A percentile compares a stretch with the other conserved stretches of the same genome.
Conservation (phyloP, 2,329 filamentous ascomycete genomes). For the Blastomyces gilchristii region DNA sequence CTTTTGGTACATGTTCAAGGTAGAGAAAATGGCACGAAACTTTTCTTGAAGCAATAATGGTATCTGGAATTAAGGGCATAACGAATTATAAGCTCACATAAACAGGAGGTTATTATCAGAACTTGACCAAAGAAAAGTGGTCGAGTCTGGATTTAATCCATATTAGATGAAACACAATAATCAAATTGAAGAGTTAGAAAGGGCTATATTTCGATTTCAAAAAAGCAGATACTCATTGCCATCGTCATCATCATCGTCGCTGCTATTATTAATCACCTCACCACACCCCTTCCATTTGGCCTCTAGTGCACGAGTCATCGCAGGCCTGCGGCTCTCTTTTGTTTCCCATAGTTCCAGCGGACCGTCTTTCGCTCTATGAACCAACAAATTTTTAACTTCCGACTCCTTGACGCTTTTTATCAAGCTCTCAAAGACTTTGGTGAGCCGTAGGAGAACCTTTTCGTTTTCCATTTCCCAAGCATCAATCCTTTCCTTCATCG, state of each 20-base stretch:
- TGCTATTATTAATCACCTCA: not conserved
- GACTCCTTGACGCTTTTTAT: conserved; percentile 3
- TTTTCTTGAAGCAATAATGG: not conserved
- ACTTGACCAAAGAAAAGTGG: not conserved
- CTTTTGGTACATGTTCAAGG: not conserved
- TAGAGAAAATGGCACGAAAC: not conserved
- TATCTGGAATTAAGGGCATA: not conserved
- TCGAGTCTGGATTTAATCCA: not conserved
- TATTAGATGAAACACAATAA: not conserved
- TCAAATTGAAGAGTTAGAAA: not conserved
- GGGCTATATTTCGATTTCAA: not conserved
- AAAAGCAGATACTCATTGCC: conserved; percentile 6
- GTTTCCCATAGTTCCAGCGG: conserved; percentile 6
- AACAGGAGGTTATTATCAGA: not conserved
- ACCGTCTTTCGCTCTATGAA: not conserved
- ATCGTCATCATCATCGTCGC: too few species aligned
- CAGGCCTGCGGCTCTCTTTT: not conserved
- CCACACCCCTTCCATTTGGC: conserved; percentile 5
- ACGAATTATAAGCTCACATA: not conserved
- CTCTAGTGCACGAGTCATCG: conserved; percentile 8
- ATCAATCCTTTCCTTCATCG: conserved; percentile 29
- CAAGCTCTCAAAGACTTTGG: conserved; percentile 6
- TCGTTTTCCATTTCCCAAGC: conserved; percentile 37
- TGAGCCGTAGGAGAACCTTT: conserved; percentile 10
- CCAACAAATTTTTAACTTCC: conserved; percentile 3